A percentile compares a stretch with the other conserved stretches of the same genome.
phyloP scores from a whole-genome alignment of 2,329 filamentous ascomycete species.

The Apiospora malaysiana region DNA sequence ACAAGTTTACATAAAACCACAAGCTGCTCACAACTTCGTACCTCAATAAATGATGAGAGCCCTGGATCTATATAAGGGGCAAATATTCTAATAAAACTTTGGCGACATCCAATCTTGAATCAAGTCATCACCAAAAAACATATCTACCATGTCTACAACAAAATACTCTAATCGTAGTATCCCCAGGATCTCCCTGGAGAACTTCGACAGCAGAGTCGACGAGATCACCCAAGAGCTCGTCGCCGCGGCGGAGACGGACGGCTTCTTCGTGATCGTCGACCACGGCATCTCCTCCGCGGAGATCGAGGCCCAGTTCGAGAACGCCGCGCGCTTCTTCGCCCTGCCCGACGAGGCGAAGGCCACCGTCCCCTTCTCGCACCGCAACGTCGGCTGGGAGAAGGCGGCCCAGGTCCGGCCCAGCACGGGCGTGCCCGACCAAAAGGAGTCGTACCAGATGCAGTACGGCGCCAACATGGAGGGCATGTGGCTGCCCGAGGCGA shows the following conservation, averaged over 20 bases:
- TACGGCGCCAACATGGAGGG: conserved; percentile 60
- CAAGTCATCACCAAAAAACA: background rate
- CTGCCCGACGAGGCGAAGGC: conserved; percentile 58
- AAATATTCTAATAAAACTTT: fast-evolving
- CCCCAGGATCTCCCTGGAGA: conserved; percentile 57
- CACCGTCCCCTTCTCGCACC: conserved; percentile 57
- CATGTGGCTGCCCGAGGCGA: conserved; percentile 56
- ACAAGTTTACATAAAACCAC: background rate
- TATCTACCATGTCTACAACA: conserved; percentile 31
- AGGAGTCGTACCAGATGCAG: conserved; percentile 68
- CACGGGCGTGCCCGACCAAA: conserved; percentile 63
- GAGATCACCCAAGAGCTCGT: conserved; percentile 58
- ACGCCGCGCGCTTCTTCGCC: conserved; percentile 59
- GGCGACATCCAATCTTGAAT: background rate
- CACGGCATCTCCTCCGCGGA: conserved; percentile 57
- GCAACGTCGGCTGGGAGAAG: conserved; percentile 68
- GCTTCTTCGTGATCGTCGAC: conserved; percentile 64
- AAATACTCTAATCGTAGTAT: conserved; percentile 50
- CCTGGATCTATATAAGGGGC: background rate
- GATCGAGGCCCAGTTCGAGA: conserved; percentile 57
- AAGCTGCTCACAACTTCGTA: background rate
- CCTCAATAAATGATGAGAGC: background rate
- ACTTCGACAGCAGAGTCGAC: conserved; percentile 59
- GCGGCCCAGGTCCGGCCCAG: conserved; percentile 63
- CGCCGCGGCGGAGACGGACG: conserved; percentile 60